phyloP scores from a whole-genome alignment of 2,329 filamentous ascomycete species.

The Trichoderma sp. region DNA sequence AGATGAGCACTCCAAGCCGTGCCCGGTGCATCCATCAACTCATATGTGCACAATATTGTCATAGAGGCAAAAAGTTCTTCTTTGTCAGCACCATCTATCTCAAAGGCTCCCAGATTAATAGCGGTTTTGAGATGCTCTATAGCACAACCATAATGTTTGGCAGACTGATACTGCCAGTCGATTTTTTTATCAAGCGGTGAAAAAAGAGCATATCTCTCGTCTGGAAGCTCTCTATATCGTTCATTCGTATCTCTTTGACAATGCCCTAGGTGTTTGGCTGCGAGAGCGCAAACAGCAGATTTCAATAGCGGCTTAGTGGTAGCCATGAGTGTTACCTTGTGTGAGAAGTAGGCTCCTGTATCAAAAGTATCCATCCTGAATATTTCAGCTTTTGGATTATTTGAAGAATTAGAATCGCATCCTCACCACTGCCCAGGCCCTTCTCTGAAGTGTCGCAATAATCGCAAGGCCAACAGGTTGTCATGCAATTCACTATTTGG shows the following conservation, averaged over 20 bases:
- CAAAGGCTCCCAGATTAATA: not conserved
- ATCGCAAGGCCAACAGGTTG: not conserved
- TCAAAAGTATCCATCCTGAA: constrained; percentile 14
- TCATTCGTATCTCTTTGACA: not conserved
- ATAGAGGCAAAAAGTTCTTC: constrained; percentile 8
- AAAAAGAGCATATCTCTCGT: not conserved
- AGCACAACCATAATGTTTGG: not conserved
- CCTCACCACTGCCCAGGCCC: constrained; percentile 6
- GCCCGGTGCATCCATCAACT: constrained; percentile 7
- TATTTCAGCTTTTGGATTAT: not conserved
- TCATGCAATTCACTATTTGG: not conserved
- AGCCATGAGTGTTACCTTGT: constrained; percentile 9
- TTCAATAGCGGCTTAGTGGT: constrained; percentile 4
- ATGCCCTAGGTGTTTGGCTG: constrained; percentile 1
- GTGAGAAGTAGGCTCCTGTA: constrained; percentile 9
- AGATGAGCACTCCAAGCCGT: constrained; percentile 15
- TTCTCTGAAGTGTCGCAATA: constrained; percentile 10
- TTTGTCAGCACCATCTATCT: constrained; percentile 1
- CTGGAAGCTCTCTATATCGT: not conserved
- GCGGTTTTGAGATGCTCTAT: constrained; percentile 6
- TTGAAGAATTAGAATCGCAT: too few relatives aligned
- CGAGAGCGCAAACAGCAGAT: constrained; percentile 5
- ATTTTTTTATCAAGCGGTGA: not conserved
- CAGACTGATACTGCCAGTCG: constrained; percentile 12
- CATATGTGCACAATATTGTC: constrained; percentile 5